Base-by-base conservation (phyloP, 2,329 filamentous ascomycete species). In the Myriosclerotinia scirpicola region DNA sequence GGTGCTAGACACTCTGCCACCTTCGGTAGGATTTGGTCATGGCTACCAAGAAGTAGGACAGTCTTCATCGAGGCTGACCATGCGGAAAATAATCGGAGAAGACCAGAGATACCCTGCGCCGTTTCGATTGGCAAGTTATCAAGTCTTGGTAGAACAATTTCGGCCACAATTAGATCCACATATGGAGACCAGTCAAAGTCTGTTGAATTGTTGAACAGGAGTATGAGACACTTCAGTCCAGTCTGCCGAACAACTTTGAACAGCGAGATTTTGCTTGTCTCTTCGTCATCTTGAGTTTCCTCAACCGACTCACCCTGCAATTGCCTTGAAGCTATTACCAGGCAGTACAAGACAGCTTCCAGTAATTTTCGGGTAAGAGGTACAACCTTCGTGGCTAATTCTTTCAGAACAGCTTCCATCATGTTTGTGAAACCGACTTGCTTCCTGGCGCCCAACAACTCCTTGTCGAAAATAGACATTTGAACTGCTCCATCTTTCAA, bases 351-450 rank as follows among this genome's bases (percentile, higher is more conserved):
- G 0, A 96, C 83, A 0, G 92, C 86, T 72, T 94, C 88, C 69
- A 94, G 82, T 5, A 98, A 82, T 15, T 84, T 84, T 20, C 84
- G 80, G 59, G 89, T 84, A 72, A 91, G 94, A 0, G 87, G 84
- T 2, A 82, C 78, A 64, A 96, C 86, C 64, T 88, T 89, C 6
- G 85, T 87, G 64, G 93, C 92, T 46, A 98, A 84, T 64, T 95
- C 92, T 67, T 90, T 90, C 68, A 98, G 87, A 76, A 98, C 87
- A 14, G 94, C 88, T 68, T 93, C 89, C 60, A 95, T 83, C 92
- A 98, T 95, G 75, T 96, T 96, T 62, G 97, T 80, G 75, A 97
- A 87, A 81, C 96, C 95, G 67, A 95, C 85, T 77, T 97, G 94
- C 77, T 93, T 95, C 73, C 93, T 87, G 14, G 85, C 79, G 20